Evolutionary conservation across 352 stramenopile species (phyloP).

Genomic region (Pilasporangium apinafurcum): DNA sequence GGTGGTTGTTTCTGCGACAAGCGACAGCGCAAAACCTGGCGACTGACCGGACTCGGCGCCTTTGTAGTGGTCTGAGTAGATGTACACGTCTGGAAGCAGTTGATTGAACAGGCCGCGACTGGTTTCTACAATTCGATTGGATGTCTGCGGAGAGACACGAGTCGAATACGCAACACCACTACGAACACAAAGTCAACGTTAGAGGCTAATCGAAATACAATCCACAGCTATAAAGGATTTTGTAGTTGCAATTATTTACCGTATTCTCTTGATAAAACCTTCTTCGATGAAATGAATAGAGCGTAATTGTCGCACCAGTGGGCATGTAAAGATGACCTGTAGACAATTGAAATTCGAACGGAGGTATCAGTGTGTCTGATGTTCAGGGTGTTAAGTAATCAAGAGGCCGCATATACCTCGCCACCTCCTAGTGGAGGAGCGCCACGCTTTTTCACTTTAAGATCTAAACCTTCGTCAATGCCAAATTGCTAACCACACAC

Average conservation of each 20-base stretch:
- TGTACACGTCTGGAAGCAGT: slow-evolving; percentile 99
- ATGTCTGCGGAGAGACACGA: slow-evolving; percentile 95
- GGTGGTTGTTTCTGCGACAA: slow-evolving; percentile 98
- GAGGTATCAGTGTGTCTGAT: no score
- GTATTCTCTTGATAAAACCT: slow-evolving; percentile 98
- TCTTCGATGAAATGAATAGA: slow-evolving; percentile 95
- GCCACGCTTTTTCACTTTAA: slow-evolving; percentile 90
- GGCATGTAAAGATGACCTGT: slow-evolving; percentile 91
- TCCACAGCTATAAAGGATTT: not conserved
- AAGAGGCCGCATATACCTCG: no score
- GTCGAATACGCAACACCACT: slow-evolving; percentile 95
- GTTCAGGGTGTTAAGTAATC: no score
- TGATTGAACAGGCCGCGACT: slow-evolving; percentile 96
- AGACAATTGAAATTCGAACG: slow-evolving; percentile 52
- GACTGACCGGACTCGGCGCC: slow-evolving; percentile 82
- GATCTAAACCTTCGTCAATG: slow-evolving; percentile 86
- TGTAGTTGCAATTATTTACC: slow-evolving; percentile 22
- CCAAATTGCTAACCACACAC: slow-evolving; percentile 83
- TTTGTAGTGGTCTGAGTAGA: slow-evolving; percentile 99
- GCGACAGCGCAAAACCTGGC: slow-evolving; percentile 89
- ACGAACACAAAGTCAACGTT: not conserved
- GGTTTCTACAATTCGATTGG: slow-evolving; percentile 96
- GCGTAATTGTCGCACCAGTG: slow-evolving; percentile 91
- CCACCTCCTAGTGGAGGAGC: slow-evolving; percentile 77
- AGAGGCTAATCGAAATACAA: not conserved